Conservation (phyloP, 495 filamentous ascomycete genomes). For the Penicillium tannophilum region DNA sequence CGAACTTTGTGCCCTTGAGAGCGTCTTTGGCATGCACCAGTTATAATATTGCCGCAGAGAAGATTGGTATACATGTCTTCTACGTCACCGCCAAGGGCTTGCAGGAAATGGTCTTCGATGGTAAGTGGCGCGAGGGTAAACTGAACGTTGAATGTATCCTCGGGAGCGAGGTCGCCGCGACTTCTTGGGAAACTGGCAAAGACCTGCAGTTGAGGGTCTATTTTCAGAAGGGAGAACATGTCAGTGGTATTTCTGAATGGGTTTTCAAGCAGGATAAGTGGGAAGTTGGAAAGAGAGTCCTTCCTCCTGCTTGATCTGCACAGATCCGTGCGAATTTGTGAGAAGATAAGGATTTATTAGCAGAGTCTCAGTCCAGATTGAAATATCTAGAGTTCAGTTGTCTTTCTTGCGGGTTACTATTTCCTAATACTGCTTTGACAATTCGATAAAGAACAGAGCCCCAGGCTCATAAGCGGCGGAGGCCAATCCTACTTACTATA, state of each 20-base stretch:
- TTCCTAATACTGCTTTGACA: too few relatives aligned
- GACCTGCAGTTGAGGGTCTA: constrained; percentile 18
- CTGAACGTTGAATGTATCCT: constrained; percentile 15
- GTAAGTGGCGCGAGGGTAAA: constrained; percentile 12
- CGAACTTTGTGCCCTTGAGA: constrained; percentile 1
- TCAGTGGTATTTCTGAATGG: constrained; percentile 20
- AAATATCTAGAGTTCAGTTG: too few relatives aligned
- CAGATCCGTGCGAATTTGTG: too few relatives aligned
- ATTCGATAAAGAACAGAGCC: too few relatives aligned
- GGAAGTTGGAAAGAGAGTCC: constrained; percentile 11
- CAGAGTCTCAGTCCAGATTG: too few relatives aligned
- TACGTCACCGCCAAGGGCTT: constrained; percentile 8
- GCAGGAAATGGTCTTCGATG: constrained; percentile 12
- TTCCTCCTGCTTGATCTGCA: constrained; percentile 18
- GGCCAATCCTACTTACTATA: not conserved
- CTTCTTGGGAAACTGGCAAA: constrained; percentile 16
- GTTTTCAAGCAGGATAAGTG: constrained; percentile 14
- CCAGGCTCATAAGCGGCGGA: too few relatives aligned
- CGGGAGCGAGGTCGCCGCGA: constrained; percentile 15
- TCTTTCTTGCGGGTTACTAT: too few relatives aligned
- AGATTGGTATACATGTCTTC: constrained; percentile 16
- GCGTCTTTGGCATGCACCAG: constrained; percentile 20
- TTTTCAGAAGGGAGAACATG: constrained; percentile 22
- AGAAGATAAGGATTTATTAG: too few relatives aligned
- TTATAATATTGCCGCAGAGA: not conserved